Evolutionary conservation across 208 protist genomes (phyloP), one percentile per base, ranked within the genome.

Genomic region (Leishmania arabica): DNA sequence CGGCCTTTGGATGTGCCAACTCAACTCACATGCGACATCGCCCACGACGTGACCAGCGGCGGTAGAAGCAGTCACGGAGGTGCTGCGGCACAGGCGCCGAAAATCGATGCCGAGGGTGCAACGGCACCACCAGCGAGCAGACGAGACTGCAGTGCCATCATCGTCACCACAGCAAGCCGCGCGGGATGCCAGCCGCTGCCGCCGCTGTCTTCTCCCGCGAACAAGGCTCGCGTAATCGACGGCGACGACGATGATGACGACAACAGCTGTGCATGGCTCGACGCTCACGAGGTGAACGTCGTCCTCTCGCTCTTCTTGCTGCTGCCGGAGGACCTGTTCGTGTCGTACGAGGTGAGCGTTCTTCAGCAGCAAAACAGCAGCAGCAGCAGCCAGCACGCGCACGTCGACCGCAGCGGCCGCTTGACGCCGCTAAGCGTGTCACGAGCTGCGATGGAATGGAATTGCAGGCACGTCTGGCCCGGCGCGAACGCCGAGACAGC

Each of bases 271-370:
- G 78, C 82, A 19, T 82, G 72, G 73, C 64, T 86, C n/a, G 82
- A 86, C 77, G 73, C 78, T 2, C 78, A 86, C 34, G 82, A 86
- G 37, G 78, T 82, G 42, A 87, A 91, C 72, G 60, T 83, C 51
- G 83, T 81, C 40, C 75, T 86, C 49, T 82, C 83, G 19, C 92
- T 91, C 9, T 92, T 90, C 70, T 89, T 95, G 17, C 87, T 94
- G 76, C 89, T 89, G 15, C 86, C 92, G 0, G 83, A 90, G 49
- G 92, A 95, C 54, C 82, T 93, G 31, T 95, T 95, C 73, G 88
- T 95, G 66, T 94, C 93, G 65, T 95, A 94, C 73, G 91, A 92
- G 65, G 82, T 89, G 21, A 86, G 80, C 51, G 79, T 89, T 24
- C 76, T 79, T n/a, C 49, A 79, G 5, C 76, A 79, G 27, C 60